Base-by-base conservation (phyloP, 1,284 basidiomycete species). In the Ceratobasidium sp. region DNA sequence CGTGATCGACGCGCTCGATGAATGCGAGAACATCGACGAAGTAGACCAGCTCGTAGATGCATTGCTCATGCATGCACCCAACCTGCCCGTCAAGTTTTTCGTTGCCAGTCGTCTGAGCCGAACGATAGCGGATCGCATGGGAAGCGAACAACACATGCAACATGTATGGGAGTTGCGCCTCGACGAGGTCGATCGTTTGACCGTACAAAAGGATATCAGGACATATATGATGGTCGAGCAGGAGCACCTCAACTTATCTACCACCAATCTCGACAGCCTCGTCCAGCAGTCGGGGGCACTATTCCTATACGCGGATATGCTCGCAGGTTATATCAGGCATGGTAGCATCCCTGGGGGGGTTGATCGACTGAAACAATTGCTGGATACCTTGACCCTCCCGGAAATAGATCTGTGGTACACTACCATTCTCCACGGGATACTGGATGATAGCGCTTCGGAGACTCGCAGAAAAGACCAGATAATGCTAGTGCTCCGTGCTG, bases 1-100 rank as follows among this genome's bases (percentile, higher is more conserved):
- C 16, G 67, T 69, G 33, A 69, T 69, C 14, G 67, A 69, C 30
- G 67, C 67, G 2, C 33, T 55, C 3, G 67, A 69, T 35, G 67
- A 69, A 20, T 69, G 67, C 27, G 52, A 52, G 2, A 33, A 35
- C 20, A 23, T 5, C 2, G 30, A 18, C 3, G 30, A 33, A 14
- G 67, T 69, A 3, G 44, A 44, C 6, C 27, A 10, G 2, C 8
- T 69, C 6, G 16, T 69, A 3, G 52, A 35, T 10, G 23, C 38
- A 6, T 8, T 69, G 27, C 52, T 57, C 52, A 23, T 27, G 12
- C 18, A 54, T 16, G 23, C 41, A 10, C 3, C 10, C 16, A 23
- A 30, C 18, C 20, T 55, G 50, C 38, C 67, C 6, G 30, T 46
- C 67, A 46, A 41, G 52, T 69, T 69, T 30, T 52, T 67, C 46